Base-by-base conservation (phyloP, 1,284 basidiomycete genomes). In the Ganoderma lucidum region DNA sequence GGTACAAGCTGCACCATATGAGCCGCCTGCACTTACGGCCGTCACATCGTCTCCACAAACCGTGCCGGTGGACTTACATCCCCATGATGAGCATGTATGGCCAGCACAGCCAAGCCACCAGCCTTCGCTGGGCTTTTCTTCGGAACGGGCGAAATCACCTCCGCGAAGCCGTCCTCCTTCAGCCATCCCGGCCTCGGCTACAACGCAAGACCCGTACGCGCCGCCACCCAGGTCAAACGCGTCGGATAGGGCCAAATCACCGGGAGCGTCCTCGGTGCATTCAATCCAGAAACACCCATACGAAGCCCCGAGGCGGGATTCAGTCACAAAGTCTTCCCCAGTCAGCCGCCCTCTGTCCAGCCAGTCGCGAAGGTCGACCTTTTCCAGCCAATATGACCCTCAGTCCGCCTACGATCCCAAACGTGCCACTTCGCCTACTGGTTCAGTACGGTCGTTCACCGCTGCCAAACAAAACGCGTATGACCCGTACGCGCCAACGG, bases 401-500 rank as follows among this genome's bases (percentile, higher is more conserved):
- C 68, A 70, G 9, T 37, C 69, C 3, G 42, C 56, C 1, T 12
- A 67, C 6, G 69, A 73, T 8, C 63, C 66, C 14, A 70, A 70
- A 19, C 69, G 77, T 41, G 67, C 77, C 1, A 65, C 71, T 2
- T 78, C 77, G 4, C 77, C 77, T 6, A 71, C 75, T 5, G 69
- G 71, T 35, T 78, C 80, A 14, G 60, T 78, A 14, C 75, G 71
- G 8, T 80, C 79, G 1, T 68, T 72, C 44, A 75, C 63, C 5
- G 72, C 63, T 1, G 53, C 64, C 19, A 70, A 67, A 45, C 65
- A 63, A 35, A 48, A 28, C 35, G 12, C 55, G 9, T 71, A 71
- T 45, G 77, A 79, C 63, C 75, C 78, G 6, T 78, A 79, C 55
- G 71, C 76, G 2, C 76, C 78, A 32, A 3, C 63, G 12, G 64